Evolutionary conservation across 2,329 filamentous ascomycete genomes (phyloP).

Genomic region (Fusarium sp.): DNA sequence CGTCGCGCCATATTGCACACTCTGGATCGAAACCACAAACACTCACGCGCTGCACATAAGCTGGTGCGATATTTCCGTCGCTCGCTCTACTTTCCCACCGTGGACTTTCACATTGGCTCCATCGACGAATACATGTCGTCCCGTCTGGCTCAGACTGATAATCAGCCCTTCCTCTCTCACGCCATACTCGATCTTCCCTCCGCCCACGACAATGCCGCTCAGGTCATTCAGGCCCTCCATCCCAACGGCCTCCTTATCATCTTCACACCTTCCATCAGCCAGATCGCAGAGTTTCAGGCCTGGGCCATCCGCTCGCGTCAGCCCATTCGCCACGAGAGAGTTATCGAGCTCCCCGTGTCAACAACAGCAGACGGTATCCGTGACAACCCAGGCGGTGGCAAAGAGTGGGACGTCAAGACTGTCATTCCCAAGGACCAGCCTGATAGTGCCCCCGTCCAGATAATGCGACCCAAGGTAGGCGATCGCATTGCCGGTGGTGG

Average conservation of each 20-base stretch:
- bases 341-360: constrained; percentile 65
- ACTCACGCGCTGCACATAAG: constrained; percentile 72
- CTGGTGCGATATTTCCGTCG: constrained; percentile 74
- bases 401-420: constrained; percentile 72
- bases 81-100: constrained; percentile 74
- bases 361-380: constrained; percentile 56
- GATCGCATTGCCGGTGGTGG: constrained; percentile 55
- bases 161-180: constrained; percentile 73
- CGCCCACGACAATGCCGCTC: constrained; percentile 60
- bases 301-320: constrained; percentile 63
- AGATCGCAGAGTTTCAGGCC: constrained; percentile 71
- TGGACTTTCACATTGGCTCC: constrained; percentile 79
- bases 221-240: constrained; percentile 67
- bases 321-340: constrained; percentile 65
- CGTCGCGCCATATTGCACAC: constrained; percentile 80
- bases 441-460: constrained; percentile 47
- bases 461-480: constrained; percentile 57
- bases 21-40: constrained; percentile 71
- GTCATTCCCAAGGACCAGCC: constrained; percentile 49
- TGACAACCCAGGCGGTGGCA: constrained; percentile 60
- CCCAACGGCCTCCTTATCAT: constrained; percentile 73
- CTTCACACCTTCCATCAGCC: constrained; percentile 82
- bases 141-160: constrained; percentile 57
- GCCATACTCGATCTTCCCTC: constrained; percentile 79
- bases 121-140: constrained; percentile 71